Percentiles rank a stretch among this genome's conserved stretches.
These are phyloP conservation scores for Fusarium sp. DNA, from an alignment of 2,329 filamentous ascomycete species.

Conservation along the genomic window DNA sequence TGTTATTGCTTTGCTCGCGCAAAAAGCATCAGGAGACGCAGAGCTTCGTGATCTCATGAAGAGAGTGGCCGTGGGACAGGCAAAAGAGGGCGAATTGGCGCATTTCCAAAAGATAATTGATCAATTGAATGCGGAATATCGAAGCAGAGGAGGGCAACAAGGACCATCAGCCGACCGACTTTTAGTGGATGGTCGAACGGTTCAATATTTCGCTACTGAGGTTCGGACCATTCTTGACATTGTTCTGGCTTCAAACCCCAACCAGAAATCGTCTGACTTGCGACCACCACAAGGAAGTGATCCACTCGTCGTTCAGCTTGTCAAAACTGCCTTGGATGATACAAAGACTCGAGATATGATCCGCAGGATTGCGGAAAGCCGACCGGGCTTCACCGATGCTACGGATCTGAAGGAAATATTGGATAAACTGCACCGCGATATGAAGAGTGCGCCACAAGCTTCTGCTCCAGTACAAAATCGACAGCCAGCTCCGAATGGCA, in stretches of 20 bases:
- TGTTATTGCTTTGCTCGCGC: constrained; percentile 82
- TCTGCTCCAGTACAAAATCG: constrained; percentile 46
- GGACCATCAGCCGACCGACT: constrained; percentile 66
- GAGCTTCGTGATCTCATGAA: constrained; percentile 84
- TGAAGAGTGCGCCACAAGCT: constrained; percentile 51
- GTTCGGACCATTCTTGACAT: constrained; percentile 68
- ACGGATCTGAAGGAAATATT: constrained; percentile 65
- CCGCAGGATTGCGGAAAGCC: constrained; percentile 63
- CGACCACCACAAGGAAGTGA: constrained; percentile 66
- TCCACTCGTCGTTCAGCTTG: constrained; percentile 65
- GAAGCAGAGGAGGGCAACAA: constrained; percentile 61
- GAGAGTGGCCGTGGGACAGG: constrained; percentile 80
- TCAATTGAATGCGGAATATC: constrained; percentile 73
- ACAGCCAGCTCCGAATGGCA: constrained; percentile 48
- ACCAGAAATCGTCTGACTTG: constrained; percentile 64
- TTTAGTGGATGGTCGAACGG: constrained; percentile 65
- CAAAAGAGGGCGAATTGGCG: constrained; percentile 75
- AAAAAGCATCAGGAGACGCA: constrained; percentile 77
- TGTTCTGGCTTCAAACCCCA: constrained; percentile 68
- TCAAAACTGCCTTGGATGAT: constrained; percentile 68
- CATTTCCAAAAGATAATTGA: constrained; percentile 86
- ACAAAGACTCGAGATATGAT: constrained; percentile 61
- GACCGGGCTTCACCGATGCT: constrained; percentile 63
- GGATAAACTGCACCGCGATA: constrained; percentile 60
- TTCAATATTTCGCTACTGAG: constrained; percentile 70